These are phyloP conservation scores for Berkeleyomyces rouxiae DNA, from an alignment of 2,329 filamentous ascomycete genomes.

Conservation along the genomic window DNA sequence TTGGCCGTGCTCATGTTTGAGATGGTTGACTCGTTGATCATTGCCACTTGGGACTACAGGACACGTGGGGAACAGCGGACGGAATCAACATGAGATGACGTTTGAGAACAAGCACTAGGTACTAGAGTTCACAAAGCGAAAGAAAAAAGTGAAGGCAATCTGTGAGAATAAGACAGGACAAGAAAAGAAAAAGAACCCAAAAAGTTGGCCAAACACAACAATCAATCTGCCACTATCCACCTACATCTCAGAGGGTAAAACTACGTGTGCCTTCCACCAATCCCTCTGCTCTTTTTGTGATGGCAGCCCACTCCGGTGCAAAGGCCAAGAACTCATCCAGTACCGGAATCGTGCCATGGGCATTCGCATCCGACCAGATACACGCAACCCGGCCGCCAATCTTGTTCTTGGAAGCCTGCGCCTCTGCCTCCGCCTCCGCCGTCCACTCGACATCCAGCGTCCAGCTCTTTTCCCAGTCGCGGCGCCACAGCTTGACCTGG, in stretches of 20 bases:
- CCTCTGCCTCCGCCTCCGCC: conserved; percentile 16
- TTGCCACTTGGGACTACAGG: background rate
- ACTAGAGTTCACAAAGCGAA: background rate
- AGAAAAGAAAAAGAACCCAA: conserved; percentile 1
- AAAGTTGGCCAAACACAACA: background rate
- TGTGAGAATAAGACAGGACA: background rate
- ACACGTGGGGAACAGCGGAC: background rate
- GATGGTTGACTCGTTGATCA: background rate
- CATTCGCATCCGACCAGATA: conserved; percentile 76
- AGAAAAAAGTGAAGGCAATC: background rate
- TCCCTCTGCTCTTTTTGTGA: conserved; percentile 60
- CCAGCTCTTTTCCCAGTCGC: conserved; percentile 65
- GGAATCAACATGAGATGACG: too few species aligned
- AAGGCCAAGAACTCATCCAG: conserved; percentile 65
- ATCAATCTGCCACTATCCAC: background rate
- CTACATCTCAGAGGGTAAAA: conserved; percentile 35
- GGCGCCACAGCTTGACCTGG: conserved; percentile 64
- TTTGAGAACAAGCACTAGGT: background rate
- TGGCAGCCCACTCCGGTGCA: conserved; percentile 61
- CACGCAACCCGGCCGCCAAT: conserved; percentile 56
- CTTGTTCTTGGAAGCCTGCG: background rate
- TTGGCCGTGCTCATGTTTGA: background rate
- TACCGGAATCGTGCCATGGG: conserved; percentile 55
- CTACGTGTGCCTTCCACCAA: conserved; percentile 64
- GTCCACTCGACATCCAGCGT: conserved; percentile 56